Evolutionary conservation across 2,329 filamentous ascomycete species (phyloP).

Genomic region (Colletotrichum limetticola): DNA sequence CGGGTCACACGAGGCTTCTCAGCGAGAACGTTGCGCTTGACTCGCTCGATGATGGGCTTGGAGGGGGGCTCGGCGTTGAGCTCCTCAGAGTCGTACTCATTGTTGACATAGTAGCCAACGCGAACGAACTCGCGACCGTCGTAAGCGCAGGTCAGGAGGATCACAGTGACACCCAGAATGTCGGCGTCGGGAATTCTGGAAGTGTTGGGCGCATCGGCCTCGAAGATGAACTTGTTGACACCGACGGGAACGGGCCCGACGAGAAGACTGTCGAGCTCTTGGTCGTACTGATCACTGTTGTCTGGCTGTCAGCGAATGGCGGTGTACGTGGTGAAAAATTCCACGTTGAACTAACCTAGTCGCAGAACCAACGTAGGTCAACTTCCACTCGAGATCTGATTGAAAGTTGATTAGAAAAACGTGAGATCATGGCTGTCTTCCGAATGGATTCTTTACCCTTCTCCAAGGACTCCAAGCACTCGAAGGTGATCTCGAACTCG

Average conservation of each 20-base stretch:
- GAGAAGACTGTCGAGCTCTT: slow-evolving; percentile 96
- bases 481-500: slow-evolving; percentile 98
- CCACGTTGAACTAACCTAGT: slow-evolving; percentile 78
- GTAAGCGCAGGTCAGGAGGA: slow-evolving; percentile 95
- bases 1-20: slow-evolving; percentile 98
- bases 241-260: slow-evolving; percentile 98
- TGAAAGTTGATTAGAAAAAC: neutral
- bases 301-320: slow-evolving; percentile 25
- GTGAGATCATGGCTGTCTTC: neutral
- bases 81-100: slow-evolving; percentile 95
- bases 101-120: slow-evolving; percentile 99
- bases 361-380: slow-evolving; percentile 98
- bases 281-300: slow-evolving; percentile 89
- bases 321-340: slow-evolving; percentile 28
- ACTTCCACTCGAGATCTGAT: slow-evolving; percentile 96
- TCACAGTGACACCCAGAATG: slow-evolving; percentile 96
- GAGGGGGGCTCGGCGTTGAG: slow-evolving; percentile 88
- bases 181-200: slow-evolving; percentile 92
- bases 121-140: slow-evolving; percentile 97
- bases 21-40: slow-evolving; percentile 90
- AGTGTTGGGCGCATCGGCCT: slow-evolving; percentile 92
- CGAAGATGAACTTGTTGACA: slow-evolving; percentile 98
- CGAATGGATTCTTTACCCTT: slow-evolving; percentile 70
- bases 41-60: slow-evolving; percentile 92
- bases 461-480: slow-evolving; percentile 93